Conservation (phyloP, 2,329 filamentous ascomycete genomes). For the Fusarium sororula region DNA sequence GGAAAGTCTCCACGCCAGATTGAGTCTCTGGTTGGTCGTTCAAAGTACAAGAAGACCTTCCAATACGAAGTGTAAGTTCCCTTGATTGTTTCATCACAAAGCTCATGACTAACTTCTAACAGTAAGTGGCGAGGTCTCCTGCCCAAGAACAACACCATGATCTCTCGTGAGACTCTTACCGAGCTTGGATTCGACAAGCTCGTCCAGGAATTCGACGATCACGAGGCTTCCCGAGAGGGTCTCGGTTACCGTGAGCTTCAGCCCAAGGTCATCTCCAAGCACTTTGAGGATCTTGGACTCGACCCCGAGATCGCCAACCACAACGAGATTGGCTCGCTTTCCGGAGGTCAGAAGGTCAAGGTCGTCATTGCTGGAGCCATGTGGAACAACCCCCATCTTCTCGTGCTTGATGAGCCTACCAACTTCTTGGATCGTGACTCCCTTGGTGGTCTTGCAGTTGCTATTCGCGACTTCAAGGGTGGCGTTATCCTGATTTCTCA, state of each 20-base stretch:
- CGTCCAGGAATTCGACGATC: constrained; percentile 97
- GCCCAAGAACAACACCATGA: constrained; percentile 91
- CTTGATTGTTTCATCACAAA: background rate
- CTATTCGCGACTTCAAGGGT: constrained; percentile 97
- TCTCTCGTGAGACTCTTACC: constrained; percentile 90
- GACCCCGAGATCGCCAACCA: constrained; percentile 99
- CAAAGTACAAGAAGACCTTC: constrained; percentile 99
- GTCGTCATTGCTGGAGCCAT: constrained; percentile 95
- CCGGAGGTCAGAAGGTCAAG: constrained; percentile 98
- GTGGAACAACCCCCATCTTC: constrained; percentile 98
- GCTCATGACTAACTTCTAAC: constrained; percentile 41
- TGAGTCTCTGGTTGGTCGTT: constrained; percentile 91
- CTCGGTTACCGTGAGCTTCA: constrained; percentile 94
- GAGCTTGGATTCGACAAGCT: constrained; percentile 91
- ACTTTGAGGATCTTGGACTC: constrained; percentile 96
- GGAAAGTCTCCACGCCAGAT: constrained; percentile 81
- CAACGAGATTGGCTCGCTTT: constrained; percentile 96
- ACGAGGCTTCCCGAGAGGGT: constrained; percentile 98
- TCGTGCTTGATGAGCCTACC: constrained; percentile 97
- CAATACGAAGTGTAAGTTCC: constrained; percentile 87
- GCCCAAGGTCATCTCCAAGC: constrained; percentile 93
- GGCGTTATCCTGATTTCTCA: constrained; percentile 99
- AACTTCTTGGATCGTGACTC: constrained; percentile 99
- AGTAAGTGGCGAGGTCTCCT: constrained; percentile 89
- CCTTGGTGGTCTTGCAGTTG: constrained; percentile 94